These are phyloP conservation scores for Alternaria atra DNA, from an alignment of 2,329 filamentous ascomycete species.

Conservation along the genomic window DNA sequence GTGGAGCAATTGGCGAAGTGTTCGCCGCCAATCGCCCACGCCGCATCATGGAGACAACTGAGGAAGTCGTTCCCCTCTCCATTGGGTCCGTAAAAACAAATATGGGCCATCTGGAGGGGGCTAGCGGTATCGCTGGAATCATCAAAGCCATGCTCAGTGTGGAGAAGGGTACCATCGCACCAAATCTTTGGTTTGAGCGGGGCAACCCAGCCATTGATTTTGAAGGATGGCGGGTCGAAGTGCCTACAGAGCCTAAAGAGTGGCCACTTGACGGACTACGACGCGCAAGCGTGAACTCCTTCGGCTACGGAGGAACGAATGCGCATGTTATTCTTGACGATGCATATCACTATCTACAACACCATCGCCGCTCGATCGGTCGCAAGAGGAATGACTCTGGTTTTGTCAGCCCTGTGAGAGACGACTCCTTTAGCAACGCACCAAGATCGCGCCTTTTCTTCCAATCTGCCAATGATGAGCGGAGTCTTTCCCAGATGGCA, in stretches of 20 bases:
- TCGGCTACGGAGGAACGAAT: conserved; percentile 38
- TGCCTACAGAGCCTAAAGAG: conserved; percentile 17
- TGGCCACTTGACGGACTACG: conserved; percentile 25
- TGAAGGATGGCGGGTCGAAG: conserved; percentile 19
- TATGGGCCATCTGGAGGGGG: conserved; percentile 55
- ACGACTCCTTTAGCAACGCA: neutral
- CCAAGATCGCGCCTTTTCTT: conserved; percentile 15
- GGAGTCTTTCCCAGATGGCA: conserved; percentile 8
- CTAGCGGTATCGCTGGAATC: conserved; percentile 50
- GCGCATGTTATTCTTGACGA: conserved; percentile 33
- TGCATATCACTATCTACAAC: conserved; percentile 32
- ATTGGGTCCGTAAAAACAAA: conserved; percentile 48
- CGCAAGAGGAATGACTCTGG: conserved; percentile 14
- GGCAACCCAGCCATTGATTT: conserved; percentile 26
- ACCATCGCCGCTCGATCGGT: neutral
- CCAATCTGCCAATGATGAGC: conserved; percentile 25
- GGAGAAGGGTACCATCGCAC: conserved; percentile 46
- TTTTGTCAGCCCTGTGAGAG: conserved; percentile 14
- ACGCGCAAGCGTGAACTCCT: conserved; percentile 29
- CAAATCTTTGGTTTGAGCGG: conserved; percentile 29
- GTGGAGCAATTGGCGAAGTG: conserved; percentile 16
- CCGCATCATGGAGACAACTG: conserved; percentile 3
- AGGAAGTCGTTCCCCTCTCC: conserved; percentile 13
- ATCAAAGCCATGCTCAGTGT: conserved; percentile 54
- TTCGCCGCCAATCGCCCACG: conserved; percentile 14